Evolutionary conservation across 208 protist species (phyloP), one percentile per base, ranked within the genome.

Genomic region (Leishmania arabica): DNA sequence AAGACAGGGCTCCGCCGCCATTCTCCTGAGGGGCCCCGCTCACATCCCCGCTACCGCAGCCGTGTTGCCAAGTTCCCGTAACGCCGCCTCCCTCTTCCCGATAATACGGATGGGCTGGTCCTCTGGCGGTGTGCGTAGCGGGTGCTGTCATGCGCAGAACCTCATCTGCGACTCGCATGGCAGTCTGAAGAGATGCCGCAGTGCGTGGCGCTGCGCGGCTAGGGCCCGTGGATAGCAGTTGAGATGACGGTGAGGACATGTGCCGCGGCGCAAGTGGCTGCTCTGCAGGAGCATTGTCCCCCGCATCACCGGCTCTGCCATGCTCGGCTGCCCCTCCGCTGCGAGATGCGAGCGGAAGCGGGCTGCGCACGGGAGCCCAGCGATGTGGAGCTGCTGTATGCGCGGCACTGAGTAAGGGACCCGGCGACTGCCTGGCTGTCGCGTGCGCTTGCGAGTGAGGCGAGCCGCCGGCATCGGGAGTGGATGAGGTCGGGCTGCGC

Each of bases 111-210:
- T 85, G 77, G 24, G 24, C 66, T 21, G 76, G 34, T 31, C 54
- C 60, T 21, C 37, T 45, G 27, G 49, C 47, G 24, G 76, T 34
- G 27, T 58, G 19, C 42, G 62, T 37, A 15, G 64, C 71, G 21
- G 27, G 5, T 9, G 72, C 77, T 31, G 82, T 81, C 3, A 62
- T 68, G 11, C 77, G 71, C 37, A 85, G 72, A 1, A 85, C 82
- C 62, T 85, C 77, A 47, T 85, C 77, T 40, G 82, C 82, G 13
- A 85, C 77, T 1, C 71, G 82, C 70, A 81, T 24, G 15, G 82
- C 82, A 31, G 69, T 54, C 8, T 56, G 60, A 13, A 78, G 77
- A 37, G 58, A 42, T 27, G 53, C 27, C 34, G 45, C n/a, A 45
- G 45, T 24, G 53, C 34, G 15, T 24, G 47, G 47, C 47, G 47